Evolutionary conservation across 2,329 filamentous ascomycete species (phyloP), one percentile per base, ranked within the genome.

Genomic region (Botryotinia calthae): DNA sequence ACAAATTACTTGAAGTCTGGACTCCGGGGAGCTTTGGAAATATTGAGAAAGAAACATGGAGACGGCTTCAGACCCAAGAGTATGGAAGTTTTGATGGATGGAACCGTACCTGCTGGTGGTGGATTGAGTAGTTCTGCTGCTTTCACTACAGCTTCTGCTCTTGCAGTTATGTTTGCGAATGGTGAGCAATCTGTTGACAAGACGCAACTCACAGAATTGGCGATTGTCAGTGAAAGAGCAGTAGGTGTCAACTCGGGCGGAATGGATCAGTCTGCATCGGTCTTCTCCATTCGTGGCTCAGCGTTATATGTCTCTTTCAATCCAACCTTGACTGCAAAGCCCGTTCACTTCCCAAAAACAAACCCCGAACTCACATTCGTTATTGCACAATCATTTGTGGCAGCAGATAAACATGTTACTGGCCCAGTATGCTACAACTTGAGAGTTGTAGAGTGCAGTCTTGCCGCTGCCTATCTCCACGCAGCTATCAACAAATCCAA

Each of bases 1-100:
- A 93, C 94, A 73, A 99, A 98, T 82, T 99, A 99, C 86, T 98
- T 99, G 88, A 97, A 96, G 84, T 93, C 94, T 71, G 96, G 96
- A 0, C 85, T 98, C 67, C 86, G 89, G 51, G 96, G 95, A 44
- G 95, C 95, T 0, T 84, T 97, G 72, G 88, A 93, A 78, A 86
- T 97, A 73, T 84, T 99, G 76, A 87, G 89, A 80, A 89, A 90
- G 82, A 91, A 91, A 81, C 80, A 86, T 44, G 88, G 88, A 48
- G 76, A 79, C 6, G 84, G 83, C 64, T 92, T 94, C 80, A 86
- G 85, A 61, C 91, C 93, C 3, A 87, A 87, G 66, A 92, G 92
- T 79, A 94, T 99, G 91, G 90, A 97, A 77, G 88, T 98, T 70
- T 85, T 98, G 70, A 91, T 97, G 81, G 93, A 98, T 82, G 96